phyloP scores from a whole-genome alignment of 805 yeast species.

The Ogataea polymorpha region DNA sequence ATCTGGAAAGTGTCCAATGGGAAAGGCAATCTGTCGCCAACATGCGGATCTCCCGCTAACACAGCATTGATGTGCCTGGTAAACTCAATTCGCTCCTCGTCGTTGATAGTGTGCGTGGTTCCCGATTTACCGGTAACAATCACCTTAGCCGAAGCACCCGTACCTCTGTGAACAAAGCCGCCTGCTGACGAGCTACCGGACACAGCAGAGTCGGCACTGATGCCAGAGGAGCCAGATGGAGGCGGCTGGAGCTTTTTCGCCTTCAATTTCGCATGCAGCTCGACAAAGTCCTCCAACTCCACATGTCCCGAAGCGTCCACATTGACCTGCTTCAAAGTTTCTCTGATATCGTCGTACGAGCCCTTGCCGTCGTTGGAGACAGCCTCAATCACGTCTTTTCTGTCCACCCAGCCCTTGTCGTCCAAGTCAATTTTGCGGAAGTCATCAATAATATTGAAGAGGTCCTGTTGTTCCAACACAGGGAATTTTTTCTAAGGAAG shows the following conservation, averaged over 20 bases:
- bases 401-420: conserved; percentile 93
- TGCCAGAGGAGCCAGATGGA: conserved; percentile 24
- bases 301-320: conserved; percentile 98
- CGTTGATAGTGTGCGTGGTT: conserved; percentile 93
- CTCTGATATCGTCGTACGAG: conserved; percentile 89
- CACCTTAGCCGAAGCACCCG: conserved; percentile 62
- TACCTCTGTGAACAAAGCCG: conserved; percentile 45
- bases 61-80: conserved; percentile 94
- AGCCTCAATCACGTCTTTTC: conserved; percentile 82
- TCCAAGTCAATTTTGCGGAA: conserved; percentile 84
- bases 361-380: conserved; percentile 77
- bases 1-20: conserved; percentile 93
- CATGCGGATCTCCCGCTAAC: conserved; percentile 80
- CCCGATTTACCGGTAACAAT: conserved; percentile 85
- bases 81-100: conserved; percentile 93
- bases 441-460: conserved; percentile 80
- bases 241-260: conserved; percentile 37
- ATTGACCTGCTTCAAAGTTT: conserved; percentile 82
- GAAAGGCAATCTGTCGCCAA: conserved; percentile 84
- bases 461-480: conserved; percentile 76
- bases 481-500: conserved; percentile 75
- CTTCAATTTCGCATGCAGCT: conserved; percentile 75
- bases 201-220: conserved; percentile 25
- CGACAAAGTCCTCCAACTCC: conserved; percentile 91
- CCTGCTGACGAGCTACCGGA: conserved; percentile 28